A percentile compares a stretch with the other conserved stretches of the same genome.
phyloP scores from a whole-genome alignment of 2,329 filamentous ascomycete genomes.

The Xylariaceae sp. region DNA sequence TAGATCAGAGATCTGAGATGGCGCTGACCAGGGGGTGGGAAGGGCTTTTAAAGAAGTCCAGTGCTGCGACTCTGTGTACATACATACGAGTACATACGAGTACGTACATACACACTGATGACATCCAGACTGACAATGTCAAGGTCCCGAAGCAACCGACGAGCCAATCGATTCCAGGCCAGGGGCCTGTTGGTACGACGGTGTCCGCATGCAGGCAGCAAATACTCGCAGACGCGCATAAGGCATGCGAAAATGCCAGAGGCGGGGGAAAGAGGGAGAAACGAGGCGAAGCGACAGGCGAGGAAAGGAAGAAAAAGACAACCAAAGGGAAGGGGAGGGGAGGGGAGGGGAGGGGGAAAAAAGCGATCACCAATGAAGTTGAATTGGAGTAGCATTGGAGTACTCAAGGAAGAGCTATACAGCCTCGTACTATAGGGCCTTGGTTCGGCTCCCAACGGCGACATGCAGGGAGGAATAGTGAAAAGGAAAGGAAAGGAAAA shows the following conservation, averaged over 20 bases:
- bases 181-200: neutral
- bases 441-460: slow-evolving; percentile 27
- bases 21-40: slow-evolving; percentile 1
- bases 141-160: neutral
- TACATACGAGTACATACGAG: neutral
- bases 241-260: slow-evolving; percentile 19
- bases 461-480: slow-evolving; percentile 23
- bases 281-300: neutral
- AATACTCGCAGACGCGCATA: slow-evolving; percentile 4
- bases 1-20: slow-evolving; percentile 18
- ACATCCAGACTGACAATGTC: neutral
- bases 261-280: slow-evolving; percentile 8
- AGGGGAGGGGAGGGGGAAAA: neutral
- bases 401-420: slow-evolving; percentile 22
- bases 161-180: neutral
- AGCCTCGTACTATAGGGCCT: slow-evolving; percentile 27
- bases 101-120: neutral
- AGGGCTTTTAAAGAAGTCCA: neutral
- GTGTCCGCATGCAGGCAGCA: slow-evolving; percentile 1
- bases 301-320: slow-evolving; percentile 12
- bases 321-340: slow-evolving; percentile 1
- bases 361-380: slow-evolving; percentile 7
- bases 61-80: slow-evolving; percentile 5
- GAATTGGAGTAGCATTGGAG: neutral
- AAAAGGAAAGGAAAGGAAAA: no score